Conservation (phyloP, 441 rosid species). For the Rhodomyrtus psidioides region DNA sequence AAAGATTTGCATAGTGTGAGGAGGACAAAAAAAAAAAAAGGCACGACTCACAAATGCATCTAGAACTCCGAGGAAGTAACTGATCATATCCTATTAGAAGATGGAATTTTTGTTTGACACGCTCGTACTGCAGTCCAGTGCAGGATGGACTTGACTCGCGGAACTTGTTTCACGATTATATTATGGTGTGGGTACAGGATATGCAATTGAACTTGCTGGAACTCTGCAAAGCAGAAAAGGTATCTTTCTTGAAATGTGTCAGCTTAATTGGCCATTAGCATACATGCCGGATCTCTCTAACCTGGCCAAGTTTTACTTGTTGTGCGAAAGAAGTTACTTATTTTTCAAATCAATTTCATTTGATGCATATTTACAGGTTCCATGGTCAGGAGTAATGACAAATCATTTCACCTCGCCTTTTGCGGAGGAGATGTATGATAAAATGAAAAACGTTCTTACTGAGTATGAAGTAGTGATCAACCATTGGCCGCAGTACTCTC, state of each 20-base stretch:
- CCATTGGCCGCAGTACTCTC: constrained; percentile 87
- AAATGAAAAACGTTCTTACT: constrained; percentile 56
- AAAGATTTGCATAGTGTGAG: not conserved
- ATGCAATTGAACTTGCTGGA: constrained; percentile 91
- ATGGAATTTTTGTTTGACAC: constrained; percentile 8
- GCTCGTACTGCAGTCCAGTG: constrained; percentile 46
- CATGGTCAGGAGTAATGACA: constrained; percentile 86
- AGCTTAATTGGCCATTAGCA: not conserved
- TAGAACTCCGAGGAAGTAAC: not conserved
- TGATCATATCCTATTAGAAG: not conserved
- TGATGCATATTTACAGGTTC: constrained; percentile 40
- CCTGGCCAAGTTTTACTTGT: not conserved
- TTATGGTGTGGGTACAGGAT: constrained; percentile 92
- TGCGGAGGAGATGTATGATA: constrained; percentile 91
- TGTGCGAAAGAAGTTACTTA: not conserved
- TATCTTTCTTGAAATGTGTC: constrained; percentile 11
- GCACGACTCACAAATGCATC: not conserved
- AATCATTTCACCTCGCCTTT: constrained; percentile 91
- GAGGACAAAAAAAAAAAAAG: not conserved
- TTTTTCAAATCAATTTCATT: not conserved
- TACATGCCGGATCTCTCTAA: not conserved
- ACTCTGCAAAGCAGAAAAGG: constrained; percentile 90
- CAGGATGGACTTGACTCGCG: constrained; percentile 76
- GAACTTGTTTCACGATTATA: constrained; percentile 69
- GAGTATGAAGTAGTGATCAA: constrained; percentile 89